phyloP scores from a whole-genome alignment of 2,329 filamentous ascomycete genomes.

The Sporothrix dimorphospora region DNA sequence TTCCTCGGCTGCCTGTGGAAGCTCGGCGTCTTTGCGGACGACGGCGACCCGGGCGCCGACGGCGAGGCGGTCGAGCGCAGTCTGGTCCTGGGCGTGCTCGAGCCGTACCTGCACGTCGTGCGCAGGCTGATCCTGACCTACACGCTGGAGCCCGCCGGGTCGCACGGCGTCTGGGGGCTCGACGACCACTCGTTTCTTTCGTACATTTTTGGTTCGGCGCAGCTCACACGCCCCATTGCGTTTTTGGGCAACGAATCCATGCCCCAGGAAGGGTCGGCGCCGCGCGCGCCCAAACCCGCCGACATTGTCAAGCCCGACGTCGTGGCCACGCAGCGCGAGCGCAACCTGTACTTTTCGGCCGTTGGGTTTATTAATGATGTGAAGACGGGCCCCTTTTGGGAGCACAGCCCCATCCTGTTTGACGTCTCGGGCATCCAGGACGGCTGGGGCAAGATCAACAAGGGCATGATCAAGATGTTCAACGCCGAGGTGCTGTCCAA shows the following conservation, averaged over 20 bases:
- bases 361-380: slow-evolving; percentile 98
- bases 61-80: slow-evolving; percentile 69
- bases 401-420: slow-evolving; percentile 90
- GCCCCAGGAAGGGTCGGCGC: slow-evolving; percentile 77
- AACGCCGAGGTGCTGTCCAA: slow-evolving; percentile 95
- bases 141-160: slow-evolving; percentile 91
- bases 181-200: slow-evolving; percentile 94
- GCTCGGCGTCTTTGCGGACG: slow-evolving; percentile 73
- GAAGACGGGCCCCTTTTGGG: slow-evolving; percentile 95
- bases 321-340: slow-evolving; percentile 66
- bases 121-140: slow-evolving; percentile 86
- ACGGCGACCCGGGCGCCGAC: slow-evolving; percentile 43
- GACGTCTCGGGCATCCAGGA: slow-evolving; percentile 89
- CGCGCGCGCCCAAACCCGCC: slow-evolving; percentile 69
- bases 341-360: slow-evolving; percentile 91
- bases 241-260: slow-evolving; percentile 57
- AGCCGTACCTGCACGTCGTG: slow-evolving; percentile 82
- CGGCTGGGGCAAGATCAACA: slow-evolving; percentile 99
- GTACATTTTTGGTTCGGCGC: slow-evolving; percentile 94
- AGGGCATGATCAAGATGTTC: slow-evolving; percentile 99
- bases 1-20: slow-evolving; percentile 93
- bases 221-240: slow-evolving; percentile 76
- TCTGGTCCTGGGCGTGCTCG: slow-evolving; percentile 80
- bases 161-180: slow-evolving; percentile 97
- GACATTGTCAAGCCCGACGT: slow-evolving; percentile 67